Evolutionary conservation across 2,329 filamentous ascomycete genomes (phyloP), one percentile per base, ranked within the genome.

Genomic region (Colletotrichum theobromicola): DNA sequence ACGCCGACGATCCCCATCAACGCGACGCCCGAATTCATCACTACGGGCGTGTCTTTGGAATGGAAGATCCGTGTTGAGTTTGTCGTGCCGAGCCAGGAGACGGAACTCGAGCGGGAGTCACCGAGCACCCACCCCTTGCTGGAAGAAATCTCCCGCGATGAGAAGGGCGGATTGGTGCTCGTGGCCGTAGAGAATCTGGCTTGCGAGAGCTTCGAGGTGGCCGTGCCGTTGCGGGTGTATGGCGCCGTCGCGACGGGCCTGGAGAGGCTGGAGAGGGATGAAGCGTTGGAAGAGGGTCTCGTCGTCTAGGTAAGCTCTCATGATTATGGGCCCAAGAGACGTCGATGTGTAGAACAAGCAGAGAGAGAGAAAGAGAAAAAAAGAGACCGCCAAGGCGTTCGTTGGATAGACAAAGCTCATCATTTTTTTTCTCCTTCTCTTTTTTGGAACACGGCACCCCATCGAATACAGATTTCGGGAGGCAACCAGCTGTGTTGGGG

Each of bases 21-120:
- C 16, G 95, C 95, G 1, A 98, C 96, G 1, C 97, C 97, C 0
- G 95, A 97, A 77, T 98, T 99, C 78, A 90, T 97, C 61, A 99
- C 97, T 0, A 98, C 92, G 75, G 96, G 96, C 3, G 91, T 99
- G 5, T 94, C 91, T 77, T 87, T 98, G 30, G 94, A 95, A 77
- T 99, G 97, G 97, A 94, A 94, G 82, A 87, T 99, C 37, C 89
- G 95, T 2, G 92, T 99, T 72, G 96, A 98, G 84, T 99, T 99
- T 84, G 95, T 98, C 30, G 96, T 96, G 7, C 93, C 94, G 7
- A 77, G 46, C 64, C 75, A 73, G 57, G 77, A 77, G 26, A 76
- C 63, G 60, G 70, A 72, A 62, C 63, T 67, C 28, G 76, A 70
- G 46, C 70, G 70, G 24, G 70, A 74, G 30, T 42, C 70, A 26